A percentile compares a stretch with the other conserved stretches of the same genome.
Conservation (phyloP, 257 asterid genomes). For the Euphrasia confusa region DNA sequence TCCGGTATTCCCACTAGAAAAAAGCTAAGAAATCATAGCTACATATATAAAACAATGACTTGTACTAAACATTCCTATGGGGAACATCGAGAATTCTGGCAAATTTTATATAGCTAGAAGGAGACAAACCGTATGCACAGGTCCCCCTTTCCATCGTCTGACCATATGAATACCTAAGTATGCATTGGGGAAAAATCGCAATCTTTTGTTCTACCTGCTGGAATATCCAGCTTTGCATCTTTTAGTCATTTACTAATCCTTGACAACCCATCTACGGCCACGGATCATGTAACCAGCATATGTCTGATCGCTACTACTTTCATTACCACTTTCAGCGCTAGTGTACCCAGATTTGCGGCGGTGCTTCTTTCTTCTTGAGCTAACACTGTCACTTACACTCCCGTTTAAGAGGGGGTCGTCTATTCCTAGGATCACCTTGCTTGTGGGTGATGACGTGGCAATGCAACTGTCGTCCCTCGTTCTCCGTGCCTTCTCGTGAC, state of each 20-base stretch:
- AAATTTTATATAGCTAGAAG: neutral
- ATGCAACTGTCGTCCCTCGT: slow-evolving; percentile 78
- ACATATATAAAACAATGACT: neutral
- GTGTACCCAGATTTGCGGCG: slow-evolving; percentile 68
- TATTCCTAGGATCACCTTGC: slow-evolving; percentile 67
- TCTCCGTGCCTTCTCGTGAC: slow-evolving; percentile 55
- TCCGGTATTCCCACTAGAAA: no score
- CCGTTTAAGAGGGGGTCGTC: slow-evolving; percentile 94
- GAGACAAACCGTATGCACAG: neutral
- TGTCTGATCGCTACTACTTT: slow-evolving; percentile 60
- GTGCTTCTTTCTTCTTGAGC: slow-evolving; percentile 67
- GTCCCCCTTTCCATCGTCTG: no score
- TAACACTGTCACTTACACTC: slow-evolving; percentile 70
- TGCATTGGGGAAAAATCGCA: no score
- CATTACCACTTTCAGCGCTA: slow-evolving; percentile 90
- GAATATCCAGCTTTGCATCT: no score
- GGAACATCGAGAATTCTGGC: no score
- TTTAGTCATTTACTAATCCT: slow-evolving; percentile 41
- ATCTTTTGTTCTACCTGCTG: no score
- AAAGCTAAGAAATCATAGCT: neutral
- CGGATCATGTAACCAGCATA: slow-evolving; percentile 60
- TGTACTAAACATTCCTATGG: no score
- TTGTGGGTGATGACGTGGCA: slow-evolving; percentile 44
- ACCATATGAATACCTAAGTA: no score
- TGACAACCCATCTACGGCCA: slow-evolving; percentile 84